Base-by-base conservation (phyloP, 805 yeast genomes). In the Debaryomyces maramus region DNA sequence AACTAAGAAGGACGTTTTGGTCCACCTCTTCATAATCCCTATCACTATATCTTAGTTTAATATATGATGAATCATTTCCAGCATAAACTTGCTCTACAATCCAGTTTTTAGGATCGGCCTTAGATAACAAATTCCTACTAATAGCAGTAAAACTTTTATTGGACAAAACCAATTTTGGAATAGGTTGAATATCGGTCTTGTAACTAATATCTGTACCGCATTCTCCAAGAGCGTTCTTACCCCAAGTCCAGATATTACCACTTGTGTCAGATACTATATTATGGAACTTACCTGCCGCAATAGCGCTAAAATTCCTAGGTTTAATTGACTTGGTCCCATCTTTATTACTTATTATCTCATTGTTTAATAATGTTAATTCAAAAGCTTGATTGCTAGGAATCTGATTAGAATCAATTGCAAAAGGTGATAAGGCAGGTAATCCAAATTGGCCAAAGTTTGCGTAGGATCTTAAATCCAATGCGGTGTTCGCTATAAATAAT, bases 221-320 rank as follows among this genome's bases (percentile, higher is more conserved):
- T 54, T 93, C 91, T n/a, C 98, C 98, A 58, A 66, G 79, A 3
- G 78, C 70, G 58, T 91, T 91, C 42, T 78, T 77, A 17, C 99
- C 99, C 78, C 93, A 90, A 1, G 88, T 76, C 78, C 84, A 85
- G n/a, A 88, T 65, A 38, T 72, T 70, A 6, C 91, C 93, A n/a
- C 67, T 53, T 1, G 67, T 51, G 50, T 87, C 91, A n/a, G 77
- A 58, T 5, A 81, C 91, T 23, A 89, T 58, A 3, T 89, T 78
- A 61, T 88, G 95, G 57, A 70, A 71, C 35, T 73, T 70, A 7
- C 98, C 97, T 43, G 86, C 69, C 0, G 93, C 87, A 30, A 91
- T 73, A 49, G 78, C 67, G 3, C 53, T 61, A 38, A 88, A 79
- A 2, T 52, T 47, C 40, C 91, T 68, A 5, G 71, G 66, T 31